phyloP scores from a whole-genome alignment of 345 rosid species.

The Eucalyptus pauciflora region DNA sequence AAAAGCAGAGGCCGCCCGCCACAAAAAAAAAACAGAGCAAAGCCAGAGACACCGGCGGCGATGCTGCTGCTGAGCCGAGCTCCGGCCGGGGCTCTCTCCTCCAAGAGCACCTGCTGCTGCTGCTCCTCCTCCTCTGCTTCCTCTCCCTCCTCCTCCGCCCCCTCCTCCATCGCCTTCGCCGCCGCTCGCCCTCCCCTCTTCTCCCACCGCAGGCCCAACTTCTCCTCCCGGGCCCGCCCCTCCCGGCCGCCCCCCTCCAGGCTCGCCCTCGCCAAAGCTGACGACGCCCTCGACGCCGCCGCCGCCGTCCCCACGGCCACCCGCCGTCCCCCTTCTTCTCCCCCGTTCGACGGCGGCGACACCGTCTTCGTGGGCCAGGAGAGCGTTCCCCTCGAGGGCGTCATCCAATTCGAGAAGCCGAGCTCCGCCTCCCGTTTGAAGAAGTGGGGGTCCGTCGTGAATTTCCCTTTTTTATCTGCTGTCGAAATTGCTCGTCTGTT shows the following conservation, averaged over 20 bases:
- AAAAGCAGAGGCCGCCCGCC: neutral
- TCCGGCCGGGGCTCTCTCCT: slow-evolving; percentile 36
- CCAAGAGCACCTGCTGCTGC: slow-evolving; percentile 2
- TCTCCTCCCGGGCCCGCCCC: neutral
- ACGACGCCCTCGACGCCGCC: slow-evolving; percentile 37
- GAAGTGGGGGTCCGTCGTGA: slow-evolving; percentile 61
- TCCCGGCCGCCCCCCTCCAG: neutral
- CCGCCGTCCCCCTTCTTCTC: neutral
- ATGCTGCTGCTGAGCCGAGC: slow-evolving; percentile 49
- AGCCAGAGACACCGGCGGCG: neutral
- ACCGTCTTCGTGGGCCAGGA: slow-evolving; percentile 57
- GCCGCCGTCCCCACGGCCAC: slow-evolving; percentile 14
- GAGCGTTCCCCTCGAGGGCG: slow-evolving; percentile 76
- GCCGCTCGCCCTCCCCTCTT: slow-evolving; percentile 12
- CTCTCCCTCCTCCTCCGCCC: neutral
- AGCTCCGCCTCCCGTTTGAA: slow-evolving; percentile 25
- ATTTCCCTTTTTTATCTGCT: neutral
- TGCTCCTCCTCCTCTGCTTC: slow-evolving; percentile 1
- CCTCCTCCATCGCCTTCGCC: slow-evolving; percentile 10
- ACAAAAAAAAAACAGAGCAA: neutral
- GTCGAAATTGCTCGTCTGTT: neutral
- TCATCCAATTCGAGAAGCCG: slow-evolving; percentile 82
- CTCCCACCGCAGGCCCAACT: slow-evolving; percentile 10
- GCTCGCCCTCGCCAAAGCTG: slow-evolving; percentile 47
- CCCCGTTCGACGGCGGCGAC: slow-evolving; percentile 9